Evolutionary conservation across 2,329 filamentous ascomycete species (phyloP).

Genomic region (Cladosporium oxysporum): DNA sequence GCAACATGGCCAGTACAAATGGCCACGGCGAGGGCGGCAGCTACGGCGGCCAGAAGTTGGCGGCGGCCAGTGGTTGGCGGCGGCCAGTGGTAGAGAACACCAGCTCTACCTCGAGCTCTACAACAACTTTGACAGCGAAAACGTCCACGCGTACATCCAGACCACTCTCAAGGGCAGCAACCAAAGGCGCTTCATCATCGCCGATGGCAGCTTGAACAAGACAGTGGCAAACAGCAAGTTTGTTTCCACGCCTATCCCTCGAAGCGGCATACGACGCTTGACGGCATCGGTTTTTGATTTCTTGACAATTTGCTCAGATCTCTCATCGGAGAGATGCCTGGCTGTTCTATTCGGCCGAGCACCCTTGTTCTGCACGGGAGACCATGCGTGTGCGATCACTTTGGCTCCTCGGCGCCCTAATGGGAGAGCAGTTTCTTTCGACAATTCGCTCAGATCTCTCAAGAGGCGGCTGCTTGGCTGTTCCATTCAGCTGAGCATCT

Average conservation of each 20-base stretch:
- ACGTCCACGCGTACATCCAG: constrained; percentile 44
- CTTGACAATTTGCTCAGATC: background rate
- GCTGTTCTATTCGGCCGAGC: no score
- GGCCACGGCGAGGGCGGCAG: background rate
- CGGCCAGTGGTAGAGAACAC: background rate
- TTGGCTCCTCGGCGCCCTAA: background rate
- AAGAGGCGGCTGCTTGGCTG: background rate
- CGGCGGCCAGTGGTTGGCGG: background rate
- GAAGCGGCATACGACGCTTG: constrained; percentile 38
- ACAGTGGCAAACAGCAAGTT: constrained; percentile 34
- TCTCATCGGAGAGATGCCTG: background rate
- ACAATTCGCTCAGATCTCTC: background rate
- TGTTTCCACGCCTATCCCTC: constrained; percentile 36
- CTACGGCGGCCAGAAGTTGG: background rate
- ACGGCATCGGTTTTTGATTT: constrained; percentile 26
- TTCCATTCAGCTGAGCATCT: background rate
- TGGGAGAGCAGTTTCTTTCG: background rate
- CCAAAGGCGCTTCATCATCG: constrained; percentile 43
- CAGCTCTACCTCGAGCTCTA: constrained; percentile 33
- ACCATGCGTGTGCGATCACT: background rate
- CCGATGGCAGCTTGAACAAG: constrained; percentile 42
- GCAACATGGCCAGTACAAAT: background rate
- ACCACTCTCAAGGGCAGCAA: constrained; percentile 43
- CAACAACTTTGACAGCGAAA: constrained; percentile 43
- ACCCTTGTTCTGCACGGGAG: background rate